Percentiles rank a stretch among this genome's conserved stretches.
Conservation (phyloP, 495 filamentous ascomycete genomes). For the Cenococcum geophilum region DNA sequence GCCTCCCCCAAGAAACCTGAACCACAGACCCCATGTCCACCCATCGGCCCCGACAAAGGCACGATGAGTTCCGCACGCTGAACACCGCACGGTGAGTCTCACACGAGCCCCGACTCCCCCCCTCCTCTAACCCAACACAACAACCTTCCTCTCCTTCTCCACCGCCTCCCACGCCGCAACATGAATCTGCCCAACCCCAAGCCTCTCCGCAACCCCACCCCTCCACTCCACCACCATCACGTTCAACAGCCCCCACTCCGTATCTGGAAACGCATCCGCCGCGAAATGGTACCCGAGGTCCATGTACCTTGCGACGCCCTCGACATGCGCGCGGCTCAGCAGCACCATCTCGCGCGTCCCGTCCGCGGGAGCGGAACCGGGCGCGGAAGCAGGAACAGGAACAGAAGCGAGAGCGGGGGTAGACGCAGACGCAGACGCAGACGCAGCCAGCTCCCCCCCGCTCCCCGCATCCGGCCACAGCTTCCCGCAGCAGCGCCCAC, state of each 20-base stretch:
- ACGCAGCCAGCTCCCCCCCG: too few relatives aligned
- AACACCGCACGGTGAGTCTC: too few relatives aligned
- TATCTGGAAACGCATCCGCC: background rate
- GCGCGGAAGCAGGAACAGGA: too few relatives aligned
- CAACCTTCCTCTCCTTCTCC: background rate
- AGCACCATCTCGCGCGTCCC: background rate
- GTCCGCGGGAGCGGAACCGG: too few relatives aligned
- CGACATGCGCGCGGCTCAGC: slow-evolving; percentile 1
- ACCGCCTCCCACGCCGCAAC: slow-evolving; percentile 5
- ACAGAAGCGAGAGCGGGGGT: too few relatives aligned
- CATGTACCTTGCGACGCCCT: background rate
- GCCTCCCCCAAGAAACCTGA: too few relatives aligned
- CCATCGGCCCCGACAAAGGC: too few relatives aligned
- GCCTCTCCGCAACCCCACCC: slow-evolving; percentile 5
- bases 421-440: too few relatives aligned
- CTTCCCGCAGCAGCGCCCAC: too few relatives aligned
- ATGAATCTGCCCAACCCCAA: slow-evolving; percentile 16
- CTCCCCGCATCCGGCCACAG: too few relatives aligned
- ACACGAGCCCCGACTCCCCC: background rate
- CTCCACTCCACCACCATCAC: slow-evolving; percentile 6
- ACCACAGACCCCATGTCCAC: background rate
- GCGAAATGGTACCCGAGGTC: slow-evolving; percentile 2
- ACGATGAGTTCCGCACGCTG: too few relatives aligned
- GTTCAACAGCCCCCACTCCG: slow-evolving; percentile 7
- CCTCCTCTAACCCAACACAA: background rate